These are phyloP conservation scores for Cytospora schulzeri DNA, from an alignment of 2,329 filamentous ascomycete species.

Conservation along the genomic window DNA sequence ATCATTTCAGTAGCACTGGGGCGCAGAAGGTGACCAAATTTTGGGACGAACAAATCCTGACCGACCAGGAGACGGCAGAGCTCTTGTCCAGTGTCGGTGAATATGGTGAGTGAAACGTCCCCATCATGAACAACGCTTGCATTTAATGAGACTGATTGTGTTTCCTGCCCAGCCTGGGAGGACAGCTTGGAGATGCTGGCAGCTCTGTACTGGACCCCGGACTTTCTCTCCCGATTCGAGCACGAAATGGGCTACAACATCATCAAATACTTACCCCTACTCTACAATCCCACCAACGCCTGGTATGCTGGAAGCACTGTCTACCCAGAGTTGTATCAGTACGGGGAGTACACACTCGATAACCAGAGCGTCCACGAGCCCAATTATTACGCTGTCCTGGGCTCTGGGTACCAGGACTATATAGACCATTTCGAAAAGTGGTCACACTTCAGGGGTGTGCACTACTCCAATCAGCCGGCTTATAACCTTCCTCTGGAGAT, in stretches of 20 bases:
- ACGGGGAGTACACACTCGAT: slow-evolving; percentile 9
- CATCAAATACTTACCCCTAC: slow-evolving; percentile 37
- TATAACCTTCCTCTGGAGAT: slow-evolving; percentile 49
- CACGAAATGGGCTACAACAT: slow-evolving; percentile 39
- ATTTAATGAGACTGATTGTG: not conserved
- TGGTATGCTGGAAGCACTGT: slow-evolving; percentile 1
- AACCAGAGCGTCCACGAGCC: slow-evolving; percentile 11
- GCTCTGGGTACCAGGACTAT: slow-evolving; percentile 32
- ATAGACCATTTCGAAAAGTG: slow-evolving; percentile 37
- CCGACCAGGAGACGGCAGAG: slow-evolving; percentile 3
- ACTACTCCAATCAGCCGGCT: slow-evolving; percentile 42
- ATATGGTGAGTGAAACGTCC: not conserved
- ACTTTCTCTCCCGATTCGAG: slow-evolving; percentile 36
- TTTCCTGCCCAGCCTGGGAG: slow-evolving; percentile 33
- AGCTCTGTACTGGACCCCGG: slow-evolving; percentile 41
- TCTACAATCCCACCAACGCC: slow-evolving; percentile 26
- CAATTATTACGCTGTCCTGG: slow-evolving; percentile 7
- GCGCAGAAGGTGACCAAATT: slow-evolving; percentile 41
- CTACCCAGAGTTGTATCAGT: slow-evolving; percentile 15
- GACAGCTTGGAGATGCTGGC: slow-evolving; percentile 40
- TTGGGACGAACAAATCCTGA: slow-evolving; percentile 37
- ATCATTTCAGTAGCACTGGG: slow-evolving; percentile 42
- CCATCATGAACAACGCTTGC: too few species aligned
- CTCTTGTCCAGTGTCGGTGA: slow-evolving; percentile 8
- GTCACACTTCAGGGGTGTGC: slow-evolving; percentile 36